phyloP scores from a whole-genome alignment of 106 monocot genomes.

The Amphibolis antarctica region DNA sequence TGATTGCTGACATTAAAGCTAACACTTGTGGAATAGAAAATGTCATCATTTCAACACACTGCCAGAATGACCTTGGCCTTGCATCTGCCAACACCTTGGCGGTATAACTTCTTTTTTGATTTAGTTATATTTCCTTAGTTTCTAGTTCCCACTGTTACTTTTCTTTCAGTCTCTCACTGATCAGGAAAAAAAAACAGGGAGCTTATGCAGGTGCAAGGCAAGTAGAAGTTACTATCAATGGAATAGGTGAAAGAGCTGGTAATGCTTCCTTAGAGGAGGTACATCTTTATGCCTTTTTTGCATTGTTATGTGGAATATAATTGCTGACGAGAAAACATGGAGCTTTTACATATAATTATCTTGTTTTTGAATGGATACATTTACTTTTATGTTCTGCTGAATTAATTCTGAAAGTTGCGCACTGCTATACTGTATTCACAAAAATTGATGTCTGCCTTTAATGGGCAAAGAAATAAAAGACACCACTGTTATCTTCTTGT shows the following conservation, averaged over 20 bases:
- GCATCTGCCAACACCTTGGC: conserved; percentile 86
- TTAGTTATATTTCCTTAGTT: conserved; percentile 3
- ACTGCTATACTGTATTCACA: too few species aligned
- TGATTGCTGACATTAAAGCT: conserved; percentile 74
- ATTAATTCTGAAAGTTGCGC: too few species aligned
- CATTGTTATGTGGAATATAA: too few species aligned
- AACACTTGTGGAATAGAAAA: conserved; percentile 83
- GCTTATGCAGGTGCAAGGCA: conserved; percentile 82
- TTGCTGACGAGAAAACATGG: too few species aligned
- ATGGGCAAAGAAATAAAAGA: too few species aligned
- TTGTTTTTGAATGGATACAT: too few species aligned
- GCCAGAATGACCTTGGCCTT: conserved; percentile 95
- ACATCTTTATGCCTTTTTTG: neutral
- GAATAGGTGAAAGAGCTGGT: conserved; percentile 96
- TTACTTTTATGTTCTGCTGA: too few species aligned
- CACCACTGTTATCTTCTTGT: too few species aligned
- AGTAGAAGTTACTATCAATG: conserved; percentile 83
- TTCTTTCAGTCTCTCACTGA: conserved; percentile 6
- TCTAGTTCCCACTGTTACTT: neutral
- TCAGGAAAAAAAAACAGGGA: conserved; percentile 39
- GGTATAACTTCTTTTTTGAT: conserved; percentile 25
- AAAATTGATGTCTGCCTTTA: too few species aligned
- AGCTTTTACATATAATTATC: too few species aligned
- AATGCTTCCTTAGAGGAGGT: conserved; percentile 99
- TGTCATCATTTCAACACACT: conserved; percentile 94